These are phyloP conservation scores for Argentina anserina DNA, from an alignment of 306 rosid species.

Conservation along the genomic window DNA sequence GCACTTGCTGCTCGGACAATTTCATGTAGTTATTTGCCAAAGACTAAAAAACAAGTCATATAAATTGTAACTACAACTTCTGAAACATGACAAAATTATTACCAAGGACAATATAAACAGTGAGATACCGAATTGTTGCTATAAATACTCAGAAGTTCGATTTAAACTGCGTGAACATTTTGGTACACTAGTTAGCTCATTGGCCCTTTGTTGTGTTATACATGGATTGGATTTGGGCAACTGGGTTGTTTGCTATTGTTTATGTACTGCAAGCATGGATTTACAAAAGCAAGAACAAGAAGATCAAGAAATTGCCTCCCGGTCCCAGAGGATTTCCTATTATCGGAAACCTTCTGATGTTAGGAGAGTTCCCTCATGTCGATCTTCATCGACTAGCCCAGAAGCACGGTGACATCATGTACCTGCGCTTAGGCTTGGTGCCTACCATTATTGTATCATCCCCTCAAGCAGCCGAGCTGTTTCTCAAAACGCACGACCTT, in stretches of 20 bases:
- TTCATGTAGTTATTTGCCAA: not conserved
- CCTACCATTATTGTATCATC: slow-evolving; percentile 61
- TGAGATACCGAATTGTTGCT: not conserved
- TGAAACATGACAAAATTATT: not conserved
- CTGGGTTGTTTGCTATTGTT: slow-evolving; percentile 30
- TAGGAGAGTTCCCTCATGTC: slow-evolving; percentile 51
- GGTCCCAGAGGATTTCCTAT: slow-evolving; percentile 71
- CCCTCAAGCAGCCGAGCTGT: slow-evolving; percentile 60
- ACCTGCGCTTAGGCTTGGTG: slow-evolving; percentile 46
- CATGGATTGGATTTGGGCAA: slow-evolving; percentile 31
- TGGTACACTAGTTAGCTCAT: not conserved
- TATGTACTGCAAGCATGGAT: slow-evolving; percentile 25
- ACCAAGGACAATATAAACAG: not conserved
- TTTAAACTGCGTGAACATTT: too few relatives aligned
- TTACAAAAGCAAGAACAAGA: slow-evolving; percentile 24
- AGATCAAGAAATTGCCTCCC: slow-evolving; percentile 45
- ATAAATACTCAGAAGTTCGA: not conserved
- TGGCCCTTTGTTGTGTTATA: not conserved
- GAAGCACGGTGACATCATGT: slow-evolving; percentile 60
- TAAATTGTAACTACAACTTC: not conserved
- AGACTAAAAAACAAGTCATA: not conserved
- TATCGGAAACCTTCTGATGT: slow-evolving; percentile 48
- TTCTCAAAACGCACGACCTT: slow-evolving; percentile 61
- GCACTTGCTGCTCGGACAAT: not conserved
- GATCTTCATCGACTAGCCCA: slow-evolving; percentile 47